phyloP scores from a whole-genome alignment of 345 rosid genomes.

The Eucalyptus erythrocorys region DNA sequence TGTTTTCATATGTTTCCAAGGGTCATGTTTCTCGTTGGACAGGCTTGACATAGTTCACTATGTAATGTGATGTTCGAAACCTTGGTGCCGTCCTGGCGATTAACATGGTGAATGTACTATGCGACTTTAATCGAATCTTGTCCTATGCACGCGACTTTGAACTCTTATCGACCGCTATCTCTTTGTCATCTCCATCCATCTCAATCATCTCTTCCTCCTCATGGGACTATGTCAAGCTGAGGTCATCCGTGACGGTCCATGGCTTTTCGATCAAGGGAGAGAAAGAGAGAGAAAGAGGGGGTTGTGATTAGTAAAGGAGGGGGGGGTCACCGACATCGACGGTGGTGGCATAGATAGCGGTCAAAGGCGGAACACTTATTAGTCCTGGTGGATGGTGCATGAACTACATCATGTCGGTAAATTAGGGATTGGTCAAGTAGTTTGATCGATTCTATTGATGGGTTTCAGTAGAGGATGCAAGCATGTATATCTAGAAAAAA shows the following conservation, averaged over 20 bases:
- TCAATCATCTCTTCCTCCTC: not conserved
- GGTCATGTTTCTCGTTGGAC: not conserved
- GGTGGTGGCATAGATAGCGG: not conserved
- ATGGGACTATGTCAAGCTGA: not conserved
- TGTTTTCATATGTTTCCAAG: not conserved
- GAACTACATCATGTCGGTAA: not conserved
- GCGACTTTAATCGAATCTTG: not conserved
- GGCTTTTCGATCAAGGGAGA: not conserved
- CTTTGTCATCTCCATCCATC: not conserved
- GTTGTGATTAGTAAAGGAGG: not conserved
- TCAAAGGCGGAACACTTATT: not conserved
- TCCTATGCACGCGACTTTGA: not conserved
- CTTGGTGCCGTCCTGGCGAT: not conserved
- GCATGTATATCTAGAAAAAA: not conserved
- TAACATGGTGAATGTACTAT: not conserved
- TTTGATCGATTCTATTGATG: not conserved
- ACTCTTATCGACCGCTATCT: not conserved
- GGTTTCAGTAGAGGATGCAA: not conserved
- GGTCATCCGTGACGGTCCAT: not conserved
- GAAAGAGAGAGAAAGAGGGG: not conserved
- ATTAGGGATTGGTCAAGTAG: not conserved
- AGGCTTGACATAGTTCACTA: not conserved
- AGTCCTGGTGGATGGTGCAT: not conserved
- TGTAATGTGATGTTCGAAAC: not conserved
- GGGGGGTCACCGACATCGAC: not conserved